Evolutionary conservation across 371 early-diverging fungal genomes (phyloP), one percentile per base, ranked within the genome.

Genomic region (Mortierella sp.): DNA sequence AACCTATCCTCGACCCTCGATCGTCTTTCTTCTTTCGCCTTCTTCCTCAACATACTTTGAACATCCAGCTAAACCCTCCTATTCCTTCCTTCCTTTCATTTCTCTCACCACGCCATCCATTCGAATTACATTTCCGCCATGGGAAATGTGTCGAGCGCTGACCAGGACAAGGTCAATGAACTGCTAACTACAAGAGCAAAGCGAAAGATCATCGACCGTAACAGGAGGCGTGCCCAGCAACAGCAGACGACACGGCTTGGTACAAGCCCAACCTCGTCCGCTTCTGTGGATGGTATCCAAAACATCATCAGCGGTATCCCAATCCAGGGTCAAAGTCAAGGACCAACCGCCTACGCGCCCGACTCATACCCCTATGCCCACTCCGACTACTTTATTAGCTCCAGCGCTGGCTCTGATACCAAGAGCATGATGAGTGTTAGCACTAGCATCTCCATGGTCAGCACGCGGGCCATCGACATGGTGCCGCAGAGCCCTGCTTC

Each of bases 131-230:
- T 50, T n/a, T 9, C 53, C 3, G 29, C 26, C 37, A 77, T 77
- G 79, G 79, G 79, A 57, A 77, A 77, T 62, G 69, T 72, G 29
- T 72, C 79, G 4, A 77, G 79, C 30, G 72, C 79, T 11, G 79
- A 77, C 66, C 68, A 72, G 29, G 79, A 72, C 26, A 72, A 64
- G n/a, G 72, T 77, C 66, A 77, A 66, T 62, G 79, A 77, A 45
- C 63, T 77, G 19, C 45, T 77, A 21, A 72, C 58, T 43, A 59
- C 64, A 14, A 61, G 72, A 21, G 79, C 72, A 46, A 75, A 57
- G 50, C 64, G 62, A 26, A 65, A 62, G 62, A 44, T 65, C 46
- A n/a, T 18, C 26, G 69, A 68, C 44, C 59, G 60, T 52, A 71
- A 56, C 29, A 75, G 62, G 51, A 57, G 30, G 44, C 70, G 58